phyloP scores from a whole-genome alignment of 768 basidiomycete species.

The Cystobasidium ongulense region DNA sequence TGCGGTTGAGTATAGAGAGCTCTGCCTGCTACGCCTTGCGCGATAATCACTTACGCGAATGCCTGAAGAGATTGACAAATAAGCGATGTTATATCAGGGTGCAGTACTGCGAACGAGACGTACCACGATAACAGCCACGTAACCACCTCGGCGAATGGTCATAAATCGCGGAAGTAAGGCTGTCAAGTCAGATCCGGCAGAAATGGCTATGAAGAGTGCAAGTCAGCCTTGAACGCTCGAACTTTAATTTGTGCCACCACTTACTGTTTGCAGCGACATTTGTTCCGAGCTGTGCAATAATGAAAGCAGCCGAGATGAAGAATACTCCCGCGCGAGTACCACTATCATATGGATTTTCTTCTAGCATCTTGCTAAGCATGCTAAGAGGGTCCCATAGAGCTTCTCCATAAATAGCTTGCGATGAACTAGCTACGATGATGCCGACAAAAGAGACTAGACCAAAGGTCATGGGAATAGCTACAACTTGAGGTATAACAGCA shows the following conservation, averaged over 20 bases:
- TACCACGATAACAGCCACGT: constrained; percentile 65
- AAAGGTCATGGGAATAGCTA: constrained; percentile 65
- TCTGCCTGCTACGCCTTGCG: not conserved
- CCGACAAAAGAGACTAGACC: constrained; percentile 63
- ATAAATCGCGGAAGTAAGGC: constrained; percentile 69
- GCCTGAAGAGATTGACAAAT: not conserved
- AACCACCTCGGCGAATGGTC: constrained; percentile 76
- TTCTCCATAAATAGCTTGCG: constrained; percentile 64
- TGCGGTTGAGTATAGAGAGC: no score
- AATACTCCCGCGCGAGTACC: constrained; percentile 50
- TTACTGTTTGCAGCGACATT: constrained; percentile 58
- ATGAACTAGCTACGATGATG: constrained; percentile 71
- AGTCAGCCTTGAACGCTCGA: not conserved
- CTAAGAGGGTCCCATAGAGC: constrained; percentile 70
- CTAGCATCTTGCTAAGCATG: constrained; percentile 33
- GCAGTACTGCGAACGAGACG: constrained; percentile 49
- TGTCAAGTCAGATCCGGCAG: constrained; percentile 73
- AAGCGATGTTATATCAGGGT: constrained; percentile 50
- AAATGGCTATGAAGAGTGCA: constrained; percentile 56
- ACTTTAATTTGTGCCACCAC: not conserved
- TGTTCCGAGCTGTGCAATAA: constrained; percentile 65
- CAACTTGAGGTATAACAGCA: constrained; percentile 59
- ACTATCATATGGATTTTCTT: not conserved
- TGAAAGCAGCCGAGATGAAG: constrained; percentile 70
- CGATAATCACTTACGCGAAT: not conserved